These are phyloP conservation scores for Aureobasidium sp. DNA, from an alignment of 2,329 filamentous ascomycete genomes.

Conservation along the genomic window DNA sequence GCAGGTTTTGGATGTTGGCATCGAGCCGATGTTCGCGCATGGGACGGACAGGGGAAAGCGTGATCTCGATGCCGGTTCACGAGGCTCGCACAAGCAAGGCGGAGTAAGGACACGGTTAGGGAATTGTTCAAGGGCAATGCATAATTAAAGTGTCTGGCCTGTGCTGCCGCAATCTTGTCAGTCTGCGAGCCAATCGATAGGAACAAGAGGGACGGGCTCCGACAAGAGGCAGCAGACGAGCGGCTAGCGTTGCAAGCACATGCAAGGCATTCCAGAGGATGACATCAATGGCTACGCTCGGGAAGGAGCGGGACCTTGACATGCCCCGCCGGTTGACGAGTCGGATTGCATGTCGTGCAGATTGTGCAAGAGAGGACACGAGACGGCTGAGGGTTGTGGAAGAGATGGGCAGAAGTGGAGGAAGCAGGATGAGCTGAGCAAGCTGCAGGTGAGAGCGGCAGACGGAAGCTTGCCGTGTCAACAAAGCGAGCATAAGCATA, in stretches of 20 bases:
- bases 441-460: slow-evolving; percentile 10
- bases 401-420: not conserved
- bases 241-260: slow-evolving; percentile 10
- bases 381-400: slow-evolving; percentile 2
- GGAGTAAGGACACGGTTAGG: slow-evolving; percentile 1
- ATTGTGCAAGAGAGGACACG: slow-evolving; percentile 5
- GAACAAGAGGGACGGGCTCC: slow-evolving; percentile 1
- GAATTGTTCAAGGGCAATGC: slow-evolving; percentile 9
- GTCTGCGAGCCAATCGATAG: slow-evolving; percentile 12
- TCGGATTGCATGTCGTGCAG: slow-evolving; percentile 11
- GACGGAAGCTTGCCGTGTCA: not conserved
- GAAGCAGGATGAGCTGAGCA: not conserved
- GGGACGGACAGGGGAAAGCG: not conserved
- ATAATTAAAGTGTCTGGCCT: slow-evolving; percentile 11
- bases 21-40: not conserved
- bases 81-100: slow-evolving; percentile 12
- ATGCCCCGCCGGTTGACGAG: slow-evolving; percentile 11
- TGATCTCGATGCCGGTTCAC: slow-evolving; percentile 12
- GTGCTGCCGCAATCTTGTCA: slow-evolving; percentile 7
- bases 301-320: slow-evolving; percentile 12
- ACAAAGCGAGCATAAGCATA: slow-evolving; percentile 5
- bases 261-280: slow-evolving; percentile 10
- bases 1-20: slow-evolving; percentile 5
- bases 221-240: not conserved
- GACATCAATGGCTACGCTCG: slow-evolving; percentile 12